phyloP scores from a whole-genome alignment of 2,329 filamentous ascomycete genomes.

The Alternaria tenuissima region DNA sequence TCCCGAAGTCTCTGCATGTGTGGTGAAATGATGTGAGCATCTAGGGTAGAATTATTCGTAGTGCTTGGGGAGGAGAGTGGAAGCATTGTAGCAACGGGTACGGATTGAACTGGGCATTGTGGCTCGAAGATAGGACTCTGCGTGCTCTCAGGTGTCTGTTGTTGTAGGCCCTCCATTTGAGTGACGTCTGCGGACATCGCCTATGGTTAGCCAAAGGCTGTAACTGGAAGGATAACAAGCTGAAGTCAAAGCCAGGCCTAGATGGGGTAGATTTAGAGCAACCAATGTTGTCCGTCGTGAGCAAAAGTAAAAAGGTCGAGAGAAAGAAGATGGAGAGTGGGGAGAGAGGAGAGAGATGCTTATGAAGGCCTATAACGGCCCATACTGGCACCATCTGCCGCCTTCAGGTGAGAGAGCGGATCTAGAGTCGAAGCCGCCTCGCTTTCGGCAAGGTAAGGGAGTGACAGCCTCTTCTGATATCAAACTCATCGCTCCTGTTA shows the following conservation, averaged over 20 bases:
- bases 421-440: not conserved
- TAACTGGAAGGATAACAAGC: not conserved
- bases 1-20: conserved; percentile 1
- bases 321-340: not conserved
- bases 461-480: not conserved
- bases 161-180: not conserved
- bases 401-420: not conserved
- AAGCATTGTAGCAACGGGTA: not conserved
- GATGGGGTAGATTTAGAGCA: not conserved
- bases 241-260: not conserved
- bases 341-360: not conserved
- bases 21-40: no score
- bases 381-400: not conserved
- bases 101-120: not conserved
- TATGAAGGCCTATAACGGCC: not conserved
- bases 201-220: not conserved
- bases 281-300: not conserved
- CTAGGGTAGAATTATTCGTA: not conserved
- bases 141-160: not conserved
- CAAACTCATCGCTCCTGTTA: not conserved
- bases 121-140: conserved; percentile 10
- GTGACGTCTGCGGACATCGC: not conserved
- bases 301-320: not conserved
- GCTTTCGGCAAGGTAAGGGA: not conserved
- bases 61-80: not conserved